A percentile compares a stretch with the other conserved stretches of the same genome.
These are phyloP conservation scores for Zygotorulaspora chibaensis DNA, from an alignment of 805 yeast genomes.

Conservation along the genomic window DNA sequence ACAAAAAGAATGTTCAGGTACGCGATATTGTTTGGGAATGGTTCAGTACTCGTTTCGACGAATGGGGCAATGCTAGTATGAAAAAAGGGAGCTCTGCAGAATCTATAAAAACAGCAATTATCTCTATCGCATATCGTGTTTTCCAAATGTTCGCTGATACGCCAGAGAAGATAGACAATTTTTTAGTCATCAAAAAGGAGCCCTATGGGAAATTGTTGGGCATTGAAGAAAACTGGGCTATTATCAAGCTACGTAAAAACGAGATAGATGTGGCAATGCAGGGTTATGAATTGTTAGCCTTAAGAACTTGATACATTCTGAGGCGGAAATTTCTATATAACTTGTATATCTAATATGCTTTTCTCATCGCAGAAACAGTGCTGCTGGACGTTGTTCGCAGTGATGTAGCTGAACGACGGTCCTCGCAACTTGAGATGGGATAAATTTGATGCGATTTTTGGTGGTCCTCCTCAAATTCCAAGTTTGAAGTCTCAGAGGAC, in stretches of 20 bases:
- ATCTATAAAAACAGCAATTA: slow-evolving; percentile 43
- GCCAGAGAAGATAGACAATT: slow-evolving; percentile 29
- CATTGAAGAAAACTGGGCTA: slow-evolving; percentile 22
- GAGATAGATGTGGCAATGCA: slow-evolving; percentile 12
- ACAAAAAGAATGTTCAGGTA: slow-evolving; percentile 5
- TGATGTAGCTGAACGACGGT: slow-evolving; percentile 10
- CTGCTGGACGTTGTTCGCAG: not conserved
- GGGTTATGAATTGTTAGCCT: slow-evolving; percentile 7
- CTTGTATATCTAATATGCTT: not conserved
- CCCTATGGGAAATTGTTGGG: slow-evolving; percentile 32
- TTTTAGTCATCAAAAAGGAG: slow-evolving; percentile 33
- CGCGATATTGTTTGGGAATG: slow-evolving; percentile 49
- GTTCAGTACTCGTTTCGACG: slow-evolving; percentile 50
- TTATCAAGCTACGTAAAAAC: slow-evolving; percentile 13
- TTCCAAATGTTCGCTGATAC: slow-evolving; percentile 34
- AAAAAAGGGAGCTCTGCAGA: slow-evolving; percentile 42
- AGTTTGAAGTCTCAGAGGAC: slow-evolving; percentile 2
- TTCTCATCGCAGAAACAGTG: slow-evolving; percentile 2
- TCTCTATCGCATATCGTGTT: slow-evolving; percentile 36
- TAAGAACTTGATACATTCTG: not conserved
- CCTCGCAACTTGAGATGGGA: slow-evolving; percentile 19
- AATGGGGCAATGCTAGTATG: slow-evolving; percentile 47
- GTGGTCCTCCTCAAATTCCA: slow-evolving; percentile 3
- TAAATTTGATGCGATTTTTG: slow-evolving; percentile 1
- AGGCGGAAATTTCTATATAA: not conserved